These are phyloP conservation scores for Gossypioides kirkii DNA, from an alignment of 345 rosid genomes.

Conservation along the genomic window DNA sequence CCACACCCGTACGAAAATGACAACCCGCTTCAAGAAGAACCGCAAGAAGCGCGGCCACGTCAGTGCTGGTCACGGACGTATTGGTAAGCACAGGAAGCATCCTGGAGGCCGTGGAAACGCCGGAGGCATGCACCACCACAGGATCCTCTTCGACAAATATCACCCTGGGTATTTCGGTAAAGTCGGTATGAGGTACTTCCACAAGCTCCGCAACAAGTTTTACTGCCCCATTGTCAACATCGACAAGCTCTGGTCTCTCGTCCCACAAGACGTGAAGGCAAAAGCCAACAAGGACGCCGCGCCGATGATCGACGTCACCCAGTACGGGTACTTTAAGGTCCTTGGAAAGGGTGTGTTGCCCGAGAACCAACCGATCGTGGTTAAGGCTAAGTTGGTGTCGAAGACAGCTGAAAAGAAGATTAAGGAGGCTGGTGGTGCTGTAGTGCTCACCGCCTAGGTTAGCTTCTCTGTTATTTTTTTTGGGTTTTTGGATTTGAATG, in stretches of 20 bases:
- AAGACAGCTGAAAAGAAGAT: conserved; percentile 83
- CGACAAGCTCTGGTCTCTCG: conserved; percentile 76
- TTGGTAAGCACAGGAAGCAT: conserved; percentile 81
- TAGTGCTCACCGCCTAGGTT: conserved; percentile 66
- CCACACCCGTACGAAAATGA: conserved; percentile 29
- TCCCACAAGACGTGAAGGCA: conserved; percentile 56
- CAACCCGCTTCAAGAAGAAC: conserved; percentile 73
- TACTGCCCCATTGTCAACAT: conserved; percentile 75
- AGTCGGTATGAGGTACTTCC: conserved; percentile 91
- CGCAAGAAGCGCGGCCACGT: conserved; percentile 92
- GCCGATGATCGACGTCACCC: conserved; percentile 67
- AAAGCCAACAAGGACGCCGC: conserved; percentile 58
- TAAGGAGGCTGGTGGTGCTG: conserved; percentile 77
- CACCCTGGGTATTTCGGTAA: conserved; percentile 86
- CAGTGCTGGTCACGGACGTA: conserved; percentile 80
- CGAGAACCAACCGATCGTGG: conserved; percentile 59
- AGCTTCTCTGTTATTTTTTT: conserved; percentile 9
- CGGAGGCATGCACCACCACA: conserved; percentile 89
- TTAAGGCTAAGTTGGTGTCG: conserved; percentile 71
- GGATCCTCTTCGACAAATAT: conserved; percentile 89
- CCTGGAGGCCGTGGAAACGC: conserved; percentile 92
- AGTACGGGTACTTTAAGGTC: conserved; percentile 77
- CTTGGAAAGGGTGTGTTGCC: conserved; percentile 76
- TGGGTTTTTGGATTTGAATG: background rate
- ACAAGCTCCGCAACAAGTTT: conserved; percentile 77